Evolutionary conservation across 2,329 filamentous ascomycete species (phyloP).

Genomic region (Neophaeococcomyces aloes): DNA sequence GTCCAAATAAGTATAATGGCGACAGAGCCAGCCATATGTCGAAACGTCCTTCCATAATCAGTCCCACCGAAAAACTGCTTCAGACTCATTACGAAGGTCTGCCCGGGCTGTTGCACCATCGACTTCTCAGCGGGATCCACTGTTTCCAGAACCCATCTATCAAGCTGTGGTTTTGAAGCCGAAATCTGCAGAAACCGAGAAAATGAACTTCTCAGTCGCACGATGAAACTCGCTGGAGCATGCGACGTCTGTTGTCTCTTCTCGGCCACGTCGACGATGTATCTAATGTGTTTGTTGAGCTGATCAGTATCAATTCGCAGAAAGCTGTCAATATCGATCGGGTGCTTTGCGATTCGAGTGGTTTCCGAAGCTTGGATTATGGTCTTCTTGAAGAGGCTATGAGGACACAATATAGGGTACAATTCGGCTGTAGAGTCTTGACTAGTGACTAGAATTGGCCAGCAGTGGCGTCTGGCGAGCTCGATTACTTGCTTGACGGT

Average conservation of each 20-base stretch:
- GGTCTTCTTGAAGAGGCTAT: constrained; percentile 32
- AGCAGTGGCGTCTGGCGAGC: constrained; percentile 3
- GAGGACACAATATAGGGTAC: constrained; percentile 20
- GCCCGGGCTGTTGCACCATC: neutral
- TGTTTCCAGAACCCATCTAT: neutral
- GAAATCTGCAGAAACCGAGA: neutral
- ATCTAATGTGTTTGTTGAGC: constrained; percentile 38
- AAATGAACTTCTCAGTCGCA: neutral
- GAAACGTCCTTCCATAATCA: too few species aligned
- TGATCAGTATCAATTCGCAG: constrained; percentile 37
- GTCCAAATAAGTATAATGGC: too few species aligned
- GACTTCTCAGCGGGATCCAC: neutral
- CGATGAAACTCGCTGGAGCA: neutral
- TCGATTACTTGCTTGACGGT: constrained; percentile 24
- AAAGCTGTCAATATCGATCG: constrained; percentile 39
- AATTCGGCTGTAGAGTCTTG: neutral
- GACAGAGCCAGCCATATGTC: too few species aligned
- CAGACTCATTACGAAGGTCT: neutral
- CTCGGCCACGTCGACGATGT: constrained; percentile 21
- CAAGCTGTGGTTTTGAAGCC: neutral
- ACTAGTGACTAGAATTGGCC: constrained; percentile 1
- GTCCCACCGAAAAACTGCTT: neutral
- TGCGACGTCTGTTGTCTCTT: neutral
- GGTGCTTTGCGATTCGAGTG: constrained; percentile 24
- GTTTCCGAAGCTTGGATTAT: neutral